Conservation (phyloP, 2,329 filamentous ascomycete genomes). For the Ceratocystiopsis minuta region DNA sequence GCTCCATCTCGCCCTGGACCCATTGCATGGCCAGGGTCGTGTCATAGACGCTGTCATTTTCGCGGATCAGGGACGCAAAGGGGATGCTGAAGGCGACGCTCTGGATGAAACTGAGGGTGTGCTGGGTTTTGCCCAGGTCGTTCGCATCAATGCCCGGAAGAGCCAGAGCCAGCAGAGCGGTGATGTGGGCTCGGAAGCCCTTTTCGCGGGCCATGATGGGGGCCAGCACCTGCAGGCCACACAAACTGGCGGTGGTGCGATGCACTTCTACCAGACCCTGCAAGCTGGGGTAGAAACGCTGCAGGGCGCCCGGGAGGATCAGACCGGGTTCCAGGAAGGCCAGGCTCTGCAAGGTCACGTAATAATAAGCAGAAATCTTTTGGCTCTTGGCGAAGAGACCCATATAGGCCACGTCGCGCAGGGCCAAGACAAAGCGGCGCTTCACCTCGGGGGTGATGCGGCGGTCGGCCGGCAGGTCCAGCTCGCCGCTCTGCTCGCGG, state of each 20-base stretch:
- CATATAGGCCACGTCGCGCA: constrained; percentile 94
- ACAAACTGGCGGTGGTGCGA: constrained; percentile 81
- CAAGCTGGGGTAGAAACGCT: constrained; percentile 91
- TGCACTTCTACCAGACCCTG: constrained; percentile 96
- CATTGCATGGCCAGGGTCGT: constrained; percentile 72
- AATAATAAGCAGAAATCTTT: constrained; percentile 78
- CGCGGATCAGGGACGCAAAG: constrained; percentile 59
- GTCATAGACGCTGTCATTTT: constrained; percentile 41
- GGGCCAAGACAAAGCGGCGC: constrained; percentile 69
- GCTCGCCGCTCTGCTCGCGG: constrained; percentile 78
- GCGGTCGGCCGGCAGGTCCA: constrained; percentile 66
- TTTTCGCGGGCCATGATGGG: constrained; percentile 83
- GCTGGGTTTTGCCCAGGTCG: constrained; percentile 88
- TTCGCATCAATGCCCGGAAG: constrained; percentile 95
- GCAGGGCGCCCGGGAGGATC: constrained; percentile 80
- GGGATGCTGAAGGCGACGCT: constrained; percentile 93
- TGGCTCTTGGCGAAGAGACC: constrained; percentile 92
- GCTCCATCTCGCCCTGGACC: constrained; percentile 86
- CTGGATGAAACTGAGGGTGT: constrained; percentile 89
- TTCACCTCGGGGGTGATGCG: constrained; percentile 67
- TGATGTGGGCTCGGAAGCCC: constrained; percentile 93
- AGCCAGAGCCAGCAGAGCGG: constrained; percentile 77
- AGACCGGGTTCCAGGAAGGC: constrained; percentile 82
- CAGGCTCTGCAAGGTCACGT: constrained; percentile 75
- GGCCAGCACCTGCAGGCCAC: constrained; percentile 79